These are phyloP conservation scores for Pseudogymnoascus sp. DNA, from an alignment of 2,329 filamentous ascomycete genomes.

Conservation along the genomic window DNA sequence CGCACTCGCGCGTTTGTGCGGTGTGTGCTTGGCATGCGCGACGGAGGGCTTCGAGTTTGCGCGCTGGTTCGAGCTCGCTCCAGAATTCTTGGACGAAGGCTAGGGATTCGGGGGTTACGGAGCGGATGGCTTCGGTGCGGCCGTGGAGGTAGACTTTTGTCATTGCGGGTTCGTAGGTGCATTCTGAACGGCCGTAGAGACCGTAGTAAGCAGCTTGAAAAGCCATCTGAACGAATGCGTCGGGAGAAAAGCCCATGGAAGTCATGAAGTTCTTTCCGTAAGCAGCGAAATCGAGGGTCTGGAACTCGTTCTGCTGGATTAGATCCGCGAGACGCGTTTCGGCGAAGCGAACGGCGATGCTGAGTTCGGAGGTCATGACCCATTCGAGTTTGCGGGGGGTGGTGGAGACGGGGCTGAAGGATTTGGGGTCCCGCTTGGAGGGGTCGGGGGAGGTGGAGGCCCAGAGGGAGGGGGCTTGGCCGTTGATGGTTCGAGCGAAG, in stretches of 20 bases:
- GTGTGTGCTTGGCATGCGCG: slow-evolving; percentile 79
- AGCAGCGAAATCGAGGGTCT: slow-evolving; percentile 76
- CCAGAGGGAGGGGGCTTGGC: slow-evolving; percentile 85
- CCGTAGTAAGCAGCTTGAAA: slow-evolving; percentile 98
- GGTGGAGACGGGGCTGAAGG: slow-evolving; percentile 87
- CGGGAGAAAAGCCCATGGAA: slow-evolving; percentile 90
- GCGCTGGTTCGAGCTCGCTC: slow-evolving; percentile 73
- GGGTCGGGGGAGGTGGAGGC: slow-evolving; percentile 84
- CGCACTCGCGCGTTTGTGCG: slow-evolving; percentile 70
- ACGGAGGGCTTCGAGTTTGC: slow-evolving; percentile 78
- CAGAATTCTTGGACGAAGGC: slow-evolving; percentile 91
- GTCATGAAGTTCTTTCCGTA: slow-evolving; percentile 99
- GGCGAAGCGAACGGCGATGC: slow-evolving; percentile 85
- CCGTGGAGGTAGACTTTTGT: slow-evolving; percentile 91
- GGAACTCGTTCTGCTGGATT: slow-evolving; percentile 93
- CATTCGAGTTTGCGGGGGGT: slow-evolving; percentile 95
- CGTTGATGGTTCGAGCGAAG: slow-evolving; percentile 92
- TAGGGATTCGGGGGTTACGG: slow-evolving; percentile 74
- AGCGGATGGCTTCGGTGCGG: slow-evolving; percentile 84
- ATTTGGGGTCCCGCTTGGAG: slow-evolving; percentile 79
- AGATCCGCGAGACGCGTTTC: slow-evolving; percentile 90
- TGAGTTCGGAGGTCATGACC: slow-evolving; percentile 91
- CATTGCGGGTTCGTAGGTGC: slow-evolving; percentile 97
- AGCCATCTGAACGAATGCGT: slow-evolving; percentile 98
- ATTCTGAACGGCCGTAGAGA: slow-evolving; percentile 86